These are phyloP conservation scores for Rhodotorula kratochvilovae DNA, from an alignment of 768 basidiomycete genomes.

Conservation along the genomic window DNA sequence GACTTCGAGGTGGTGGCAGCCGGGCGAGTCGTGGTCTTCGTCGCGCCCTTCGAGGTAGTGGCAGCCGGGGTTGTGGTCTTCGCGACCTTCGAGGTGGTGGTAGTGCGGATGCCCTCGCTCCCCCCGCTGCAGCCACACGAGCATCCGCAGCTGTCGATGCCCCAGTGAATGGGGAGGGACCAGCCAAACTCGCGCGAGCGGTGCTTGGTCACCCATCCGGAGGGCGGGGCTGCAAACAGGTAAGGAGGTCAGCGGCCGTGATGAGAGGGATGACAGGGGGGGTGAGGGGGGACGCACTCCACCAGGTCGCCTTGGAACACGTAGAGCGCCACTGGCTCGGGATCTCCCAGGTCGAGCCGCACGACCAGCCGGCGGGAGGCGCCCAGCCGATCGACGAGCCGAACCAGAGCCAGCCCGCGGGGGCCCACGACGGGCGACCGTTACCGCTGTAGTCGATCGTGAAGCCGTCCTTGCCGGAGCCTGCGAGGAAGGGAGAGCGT, in stretches of 20 bases:
- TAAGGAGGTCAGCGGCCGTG: too few species aligned
- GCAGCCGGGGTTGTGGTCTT: too few species aligned
- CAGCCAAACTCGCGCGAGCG: neutral
- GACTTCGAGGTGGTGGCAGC: neutral
- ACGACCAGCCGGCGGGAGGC: neutral
- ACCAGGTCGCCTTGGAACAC: conserved; percentile 14
- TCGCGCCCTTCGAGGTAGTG: too few species aligned
- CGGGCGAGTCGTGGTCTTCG: neutral
- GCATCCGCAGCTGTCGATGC: neutral
- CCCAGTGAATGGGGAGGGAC: neutral
- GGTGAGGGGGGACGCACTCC: conserved; percentile 3
- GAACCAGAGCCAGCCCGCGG: conserved; percentile 17
- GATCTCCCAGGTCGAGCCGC: neutral
- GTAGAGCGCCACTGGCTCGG: neutral
- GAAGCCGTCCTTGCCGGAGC: conserved; percentile 2
- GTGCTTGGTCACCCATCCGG: neutral
- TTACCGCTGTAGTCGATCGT: neutral
- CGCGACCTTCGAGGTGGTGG: too few species aligned
- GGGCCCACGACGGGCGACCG: neutral
- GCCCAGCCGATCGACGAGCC: conserved; percentile 10
- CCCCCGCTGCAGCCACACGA: neutral
- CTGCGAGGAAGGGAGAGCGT: neutral
- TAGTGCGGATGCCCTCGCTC: neutral
- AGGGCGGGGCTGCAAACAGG: neutral
- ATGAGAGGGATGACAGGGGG: neutral